Evolutionary conservation across 352 stramenopile species (phyloP).

Genomic region (Phytophthora quininea): DNA sequence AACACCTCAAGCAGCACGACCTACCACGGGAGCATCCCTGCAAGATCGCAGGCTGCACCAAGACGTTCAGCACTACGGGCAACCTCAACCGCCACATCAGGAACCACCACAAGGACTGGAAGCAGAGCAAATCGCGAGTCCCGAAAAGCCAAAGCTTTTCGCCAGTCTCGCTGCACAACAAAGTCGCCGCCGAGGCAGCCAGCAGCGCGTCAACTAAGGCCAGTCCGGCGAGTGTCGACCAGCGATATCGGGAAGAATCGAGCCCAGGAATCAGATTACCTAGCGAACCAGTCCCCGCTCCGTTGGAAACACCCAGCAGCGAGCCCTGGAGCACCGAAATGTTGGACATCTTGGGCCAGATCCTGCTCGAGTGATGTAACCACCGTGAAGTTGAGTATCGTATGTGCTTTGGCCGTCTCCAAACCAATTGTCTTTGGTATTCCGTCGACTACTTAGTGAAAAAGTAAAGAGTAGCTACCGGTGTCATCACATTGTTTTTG

Average conservation of each 20-base stretch:
- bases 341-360: slow-evolving; percentile 39
- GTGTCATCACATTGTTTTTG: too few species aligned
- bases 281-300: slow-evolving; percentile 16
- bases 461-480: too few species aligned
- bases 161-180: not conserved
- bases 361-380: slow-evolving; percentile 38
- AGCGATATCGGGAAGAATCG: slow-evolving; percentile 4
- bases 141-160: not conserved
- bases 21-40: slow-evolving; percentile 32
- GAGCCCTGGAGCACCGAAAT: slow-evolving; percentile 43
- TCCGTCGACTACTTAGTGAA: too few species aligned
- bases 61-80: slow-evolving; percentile 65
- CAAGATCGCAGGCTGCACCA: slow-evolving; percentile 40
- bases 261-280: slow-evolving; percentile 3
- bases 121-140: slow-evolving; percentile 23
- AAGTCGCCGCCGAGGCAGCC: not conserved
- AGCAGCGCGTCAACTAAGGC: slow-evolving; percentile 7
- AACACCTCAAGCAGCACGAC: slow-evolving; percentile 55
- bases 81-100: slow-evolving; percentile 64
- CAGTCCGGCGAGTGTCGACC: slow-evolving; percentile 26
- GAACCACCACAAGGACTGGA: slow-evolving; percentile 28
- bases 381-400: too few species aligned
- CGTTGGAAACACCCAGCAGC: slow-evolving; percentile 29
- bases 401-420: too few species aligned
- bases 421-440: too few species aligned